Base-by-base conservation (phyloP, 2,329 filamentous ascomycete species). In the Raffaelea ambrosiae region DNA sequence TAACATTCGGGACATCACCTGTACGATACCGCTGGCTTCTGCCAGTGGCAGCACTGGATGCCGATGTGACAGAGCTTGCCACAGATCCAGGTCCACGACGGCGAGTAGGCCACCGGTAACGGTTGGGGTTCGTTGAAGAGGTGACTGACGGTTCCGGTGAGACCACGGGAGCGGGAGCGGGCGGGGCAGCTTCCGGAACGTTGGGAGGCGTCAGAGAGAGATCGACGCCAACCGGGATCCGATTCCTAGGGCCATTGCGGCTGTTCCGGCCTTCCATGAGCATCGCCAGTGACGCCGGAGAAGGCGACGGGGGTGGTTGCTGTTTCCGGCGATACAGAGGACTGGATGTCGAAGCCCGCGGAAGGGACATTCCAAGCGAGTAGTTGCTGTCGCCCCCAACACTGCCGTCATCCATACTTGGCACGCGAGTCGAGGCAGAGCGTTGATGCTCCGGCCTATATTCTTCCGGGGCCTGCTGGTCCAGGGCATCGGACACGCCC, bases 161-260 rank as follows among this genome's bases (percentile, higher is more conserved):
- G 5, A 70, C 79, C 56, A 71, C 69, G 40, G 79, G 74, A 16
- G 68, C 68, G 8, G 65, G 64, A n/a, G 68, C 68, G 8, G 65
- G 64, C 29, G 76, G 65, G 2, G 73, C 68, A 13, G 71, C 68
- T 48, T 72, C 67, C 0, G 42, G 18, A 9, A 46, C 31, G 11
- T 89, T 73, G 44, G 84, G 79, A 21, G 7, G 7, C 13, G 26
- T 7, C 13, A 29, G 26, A 29, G 26, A 29, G 7, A 96, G 70
- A 18, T 73, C 69, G 9, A 80, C 61, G 0, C 85, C 86, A 46
- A 81, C 76, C 2, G 88, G 88, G 53, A 91, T 95, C 20, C 88
- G 80, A 56, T 85, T 85, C 16, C 85, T 79, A 8, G 88, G 88
- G 13, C 83, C 81, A 53, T 85, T 86, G 23, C 84, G 76, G 26